Base-by-base conservation (phyloP, 140 eudicot species). In the Flaveria floridana region DNA sequence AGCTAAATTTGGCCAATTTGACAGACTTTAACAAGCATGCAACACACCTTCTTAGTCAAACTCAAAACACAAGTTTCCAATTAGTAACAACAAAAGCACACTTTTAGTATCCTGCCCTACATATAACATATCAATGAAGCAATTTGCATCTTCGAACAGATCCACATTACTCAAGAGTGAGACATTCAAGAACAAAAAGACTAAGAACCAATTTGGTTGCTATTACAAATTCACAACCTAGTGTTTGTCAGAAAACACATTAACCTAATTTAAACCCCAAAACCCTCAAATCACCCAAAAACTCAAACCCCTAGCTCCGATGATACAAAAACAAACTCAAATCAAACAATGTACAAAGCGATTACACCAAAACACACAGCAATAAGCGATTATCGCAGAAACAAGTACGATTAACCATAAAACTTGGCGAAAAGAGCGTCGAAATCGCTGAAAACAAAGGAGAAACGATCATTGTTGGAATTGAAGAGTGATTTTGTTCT, bases 301-400 rank as follows among this genome's bases (percentile, higher is more conserved):
- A 68, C 14, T 26, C 44, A 66, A 53, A 53, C 46, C 57, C 4
- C 56, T 14, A 65, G 73, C 74, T 53, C 13, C 74, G 34, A 55
- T 53, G 2, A 51, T 12, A 71, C 8, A 4, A 55, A 41, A 76
- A 10, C 61, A 19, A 68, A 42, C 75, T 30, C 21, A 30, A 11
- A 76, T 50, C 13, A 30, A 67, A 39, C 80, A 76, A 76, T 76
- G 80, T 66, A n/a, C 47, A 66, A 26, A 55, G 55, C 44, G 37
- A 16, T 16, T 52, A 68, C 56, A 44, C 56, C 57, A 18, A n/a
- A 74, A 62, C 37, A 56, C 78, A n/a, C 51, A 8, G 28, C 3
- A 74, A 62, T 44, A 5, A 10, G 3, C 61, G 19, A 46, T 25
- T 42, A 44, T 44, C 44, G 50, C 78, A 44, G 48, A 18, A 47